phyloP scores from a whole-genome alignment of 257 asterid species.

The Solanum clarkiae region DNA sequence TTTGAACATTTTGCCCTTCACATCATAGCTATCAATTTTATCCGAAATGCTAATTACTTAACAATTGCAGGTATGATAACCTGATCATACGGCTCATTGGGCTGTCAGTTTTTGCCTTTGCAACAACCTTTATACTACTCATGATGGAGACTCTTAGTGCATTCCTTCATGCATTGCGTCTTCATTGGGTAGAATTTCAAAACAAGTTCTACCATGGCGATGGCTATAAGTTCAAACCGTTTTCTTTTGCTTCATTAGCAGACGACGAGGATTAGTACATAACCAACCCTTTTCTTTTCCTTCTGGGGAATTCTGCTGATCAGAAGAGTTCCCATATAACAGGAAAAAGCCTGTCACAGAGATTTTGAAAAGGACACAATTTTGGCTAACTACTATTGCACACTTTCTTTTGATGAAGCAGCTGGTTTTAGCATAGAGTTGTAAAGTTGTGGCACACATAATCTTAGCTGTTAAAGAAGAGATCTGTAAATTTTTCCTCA shows the following conservation, averaged over 20 bases:
- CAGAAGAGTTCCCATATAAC: conserved; percentile 7
- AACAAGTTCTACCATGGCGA: conserved; percentile 79
- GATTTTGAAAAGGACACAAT: not conserved
- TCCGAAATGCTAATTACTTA: not conserved
- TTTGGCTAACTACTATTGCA: not conserved
- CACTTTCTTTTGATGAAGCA: conserved; percentile 7
- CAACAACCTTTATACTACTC: conserved; percentile 74
- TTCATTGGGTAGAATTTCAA: conserved; percentile 96
- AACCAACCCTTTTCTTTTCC: not conserved
- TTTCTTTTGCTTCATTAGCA: conserved; percentile 54
- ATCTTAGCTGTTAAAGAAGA: conserved; percentile 9
- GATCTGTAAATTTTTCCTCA: conserved; percentile 20
- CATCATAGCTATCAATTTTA: not conserved
- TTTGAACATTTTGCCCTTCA: not conserved
- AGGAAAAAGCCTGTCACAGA: not conserved
- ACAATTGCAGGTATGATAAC: conserved; percentile 57
- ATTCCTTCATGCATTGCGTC: conserved; percentile 86
- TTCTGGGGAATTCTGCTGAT: conserved; percentile 13
- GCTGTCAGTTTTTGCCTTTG: conserved; percentile 70
- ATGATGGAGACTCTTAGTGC: conserved; percentile 97
- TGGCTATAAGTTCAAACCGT: conserved; percentile 81
- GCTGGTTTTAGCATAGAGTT: conserved; percentile 11
- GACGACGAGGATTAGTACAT: conserved; percentile 39
- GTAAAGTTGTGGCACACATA: conserved; percentile 16
- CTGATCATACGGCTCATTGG: conserved; percentile 58